Conservation (phyloP, 345 rosid genomes). For the Brassica cretica region DNA sequence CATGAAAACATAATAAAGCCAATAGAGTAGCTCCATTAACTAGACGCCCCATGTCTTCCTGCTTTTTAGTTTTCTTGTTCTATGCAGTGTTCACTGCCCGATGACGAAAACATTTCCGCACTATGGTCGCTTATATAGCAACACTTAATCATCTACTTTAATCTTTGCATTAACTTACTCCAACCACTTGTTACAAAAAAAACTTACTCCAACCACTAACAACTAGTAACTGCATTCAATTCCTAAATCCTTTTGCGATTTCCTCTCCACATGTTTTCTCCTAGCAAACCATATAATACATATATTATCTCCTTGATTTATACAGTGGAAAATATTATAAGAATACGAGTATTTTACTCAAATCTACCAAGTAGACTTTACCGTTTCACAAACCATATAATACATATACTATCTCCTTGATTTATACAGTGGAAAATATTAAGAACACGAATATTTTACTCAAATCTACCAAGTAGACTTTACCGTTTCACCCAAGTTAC, state of each 20-base stretch:
- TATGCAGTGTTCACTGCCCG: slow-evolving; percentile 34
- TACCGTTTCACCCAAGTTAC: slow-evolving; percentile 24
- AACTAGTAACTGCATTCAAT: slow-evolving; percentile 34
- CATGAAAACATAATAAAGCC: slow-evolving; percentile 50
- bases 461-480: slow-evolving; percentile 17
- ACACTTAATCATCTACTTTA: slow-evolving; percentile 24
- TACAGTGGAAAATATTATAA: not conserved
- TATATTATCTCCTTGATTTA: not conserved
- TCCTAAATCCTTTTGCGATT: slow-evolving; percentile 6
- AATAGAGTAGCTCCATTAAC: slow-evolving; percentile 36
- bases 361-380: no score
- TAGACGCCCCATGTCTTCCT: slow-evolving; percentile 40
- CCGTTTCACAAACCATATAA: not conserved
- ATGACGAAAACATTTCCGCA: slow-evolving; percentile 15
- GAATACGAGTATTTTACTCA: not conserved
- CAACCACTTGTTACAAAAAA: slow-evolving; percentile 36
- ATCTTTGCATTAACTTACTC: slow-evolving; percentile 41
- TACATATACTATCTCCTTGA: not conserved
- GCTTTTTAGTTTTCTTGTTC: slow-evolving; percentile 26
- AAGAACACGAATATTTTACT: not conserved
- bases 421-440: not conserved
- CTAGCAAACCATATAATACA: slow-evolving; percentile 1
- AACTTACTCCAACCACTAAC: slow-evolving; percentile 52
- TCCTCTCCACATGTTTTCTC: slow-evolving; percentile 4
- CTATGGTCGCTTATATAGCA: slow-evolving; percentile 31